Base-by-base conservation (phyloP, 2,329 filamentous ascomycete genomes). In the Trichoderma sp. region DNA sequence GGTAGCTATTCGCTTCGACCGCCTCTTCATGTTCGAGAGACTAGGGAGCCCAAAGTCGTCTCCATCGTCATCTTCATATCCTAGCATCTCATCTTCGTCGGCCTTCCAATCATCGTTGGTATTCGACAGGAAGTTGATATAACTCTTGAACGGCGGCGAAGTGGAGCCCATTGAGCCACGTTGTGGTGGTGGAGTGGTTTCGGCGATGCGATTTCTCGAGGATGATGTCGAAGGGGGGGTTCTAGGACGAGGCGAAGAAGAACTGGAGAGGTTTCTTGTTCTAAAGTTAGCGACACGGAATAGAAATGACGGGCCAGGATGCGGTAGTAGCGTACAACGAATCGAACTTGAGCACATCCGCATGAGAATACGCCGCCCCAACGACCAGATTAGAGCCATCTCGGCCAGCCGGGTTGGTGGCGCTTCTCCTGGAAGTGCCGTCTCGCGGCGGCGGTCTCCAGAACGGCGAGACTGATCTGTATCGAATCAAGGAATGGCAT, bases 21-120 rank as follows among this genome's bases (percentile, higher is more conserved):
- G 92, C 72, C 92, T 87, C 74, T 94, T 91, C 90, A 95, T 95
- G 76, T 90, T 97, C 5, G 93, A 92, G 76, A 98, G 87, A 76
- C 93, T 97, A 2, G 94, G 94, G 29, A 98, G 84, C 1, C 94
- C 94, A 79, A 98, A 98, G 77, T 98, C 94, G 78, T 98, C 94
- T 70, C 96, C 94, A 73, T 95, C 91, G 67, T 93, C 92, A 72
- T 97, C 92, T 74, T 90, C 92, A 74, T 95, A 92, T 12, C 88
- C 88, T 76, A 92, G 87, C 73, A 93, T 89, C 71, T 93, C 92
- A 67, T 91, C 91, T 66, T 92, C 89, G 70, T 92, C 89, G 19
- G 88, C 84, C 70, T 89, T 89, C 92, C 93, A 97, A 77, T 93
- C 91, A 75, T 93, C 89, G 73, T 93, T 91, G 37, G 91, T 92